A percentile compares a stretch with the other conserved stretches of the same genome.
Conservation (phyloP, 805 yeast species). For the Saccharomycopsis amapae region DNA sequence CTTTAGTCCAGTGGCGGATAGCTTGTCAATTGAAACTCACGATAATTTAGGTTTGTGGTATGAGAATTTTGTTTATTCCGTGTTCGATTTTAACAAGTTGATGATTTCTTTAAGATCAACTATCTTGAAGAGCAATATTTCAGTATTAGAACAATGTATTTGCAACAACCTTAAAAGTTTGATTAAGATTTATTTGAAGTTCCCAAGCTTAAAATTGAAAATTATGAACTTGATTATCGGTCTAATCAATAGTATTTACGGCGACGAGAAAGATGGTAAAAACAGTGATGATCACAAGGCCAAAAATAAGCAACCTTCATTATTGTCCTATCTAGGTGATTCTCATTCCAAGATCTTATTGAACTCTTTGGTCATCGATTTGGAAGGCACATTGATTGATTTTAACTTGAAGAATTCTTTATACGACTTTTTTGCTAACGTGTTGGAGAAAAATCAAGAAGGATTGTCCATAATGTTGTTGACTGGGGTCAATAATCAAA, state of each 20-base stretch:
- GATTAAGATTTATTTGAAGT: constrained; percentile 49
- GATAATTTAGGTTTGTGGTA: constrained; percentile 43
- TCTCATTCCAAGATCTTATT: constrained; percentile 52
- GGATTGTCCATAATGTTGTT: constrained; percentile 67
- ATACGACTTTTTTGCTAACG: constrained; percentile 59
- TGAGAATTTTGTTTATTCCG: constrained; percentile 41
- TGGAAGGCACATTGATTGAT: constrained; percentile 50
- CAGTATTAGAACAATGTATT: constrained; percentile 56
- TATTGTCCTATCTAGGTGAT: constrained; percentile 75
- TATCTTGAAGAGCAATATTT: constrained; percentile 34
- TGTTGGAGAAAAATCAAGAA: constrained; percentile 67
- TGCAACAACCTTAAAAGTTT: constrained; percentile 50
- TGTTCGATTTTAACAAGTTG: constrained; percentile 49
- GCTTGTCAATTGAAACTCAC: constrained; percentile 28
- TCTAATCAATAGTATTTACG: constrained; percentile 41
- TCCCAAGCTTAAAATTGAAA: constrained; percentile 39
- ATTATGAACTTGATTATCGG: constrained; percentile 51
- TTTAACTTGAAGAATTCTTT: constrained; percentile 45
- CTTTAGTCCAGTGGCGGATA: constrained; percentile 14
- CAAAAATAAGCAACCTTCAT: constrained; percentile 40
- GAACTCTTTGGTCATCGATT: constrained; percentile 51
- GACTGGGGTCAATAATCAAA: constrained; percentile 47
- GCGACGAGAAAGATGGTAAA: constrained; percentile 22
- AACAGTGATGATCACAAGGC: neutral
- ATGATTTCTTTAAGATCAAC: constrained; percentile 51